A percentile compares a stretch with the other conserved stretches of the same genome.
Evolutionary conservation across 2,329 filamentous ascomycete species (phyloP).

Genomic region (Aspergillus hortae): DNA sequence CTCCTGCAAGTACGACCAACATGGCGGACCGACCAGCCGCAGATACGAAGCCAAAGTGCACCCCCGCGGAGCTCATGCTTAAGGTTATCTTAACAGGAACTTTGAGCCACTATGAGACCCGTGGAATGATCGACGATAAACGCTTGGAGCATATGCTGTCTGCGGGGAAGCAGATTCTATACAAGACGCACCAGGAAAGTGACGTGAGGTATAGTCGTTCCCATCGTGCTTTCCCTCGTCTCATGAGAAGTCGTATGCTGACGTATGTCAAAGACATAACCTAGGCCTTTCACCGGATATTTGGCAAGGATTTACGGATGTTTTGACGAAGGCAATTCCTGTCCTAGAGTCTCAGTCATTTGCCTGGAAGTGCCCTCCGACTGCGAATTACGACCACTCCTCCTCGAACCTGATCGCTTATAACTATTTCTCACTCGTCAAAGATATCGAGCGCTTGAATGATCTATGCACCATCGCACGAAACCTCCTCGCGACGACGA

Average conservation of each 20-base stretch:
- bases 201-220: constrained; percentile 46
- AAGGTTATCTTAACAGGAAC: constrained; percentile 47
- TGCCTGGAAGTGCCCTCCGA: constrained; percentile 55
- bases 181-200: constrained; percentile 54
- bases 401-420: constrained; percentile 60
- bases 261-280: constrained; percentile 43
- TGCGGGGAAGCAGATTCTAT: constrained; percentile 58
- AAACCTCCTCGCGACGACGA: constrained; percentile 60
- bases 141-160: constrained; percentile 57
- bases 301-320: constrained; percentile 57
- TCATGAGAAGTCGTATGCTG: neutral
- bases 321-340: constrained; percentile 58
- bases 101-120: constrained; percentile 57
- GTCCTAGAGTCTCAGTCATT: constrained; percentile 61
- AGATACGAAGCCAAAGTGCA: constrained; percentile 36
- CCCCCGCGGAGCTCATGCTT: constrained; percentile 46
- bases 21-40: constrained; percentile 31
- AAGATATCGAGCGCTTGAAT: constrained; percentile 61
- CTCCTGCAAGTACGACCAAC: constrained; percentile 10
- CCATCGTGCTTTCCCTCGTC: neutral
- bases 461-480: constrained; percentile 60
- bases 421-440: constrained; percentile 56
- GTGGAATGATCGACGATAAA: constrained; percentile 58
- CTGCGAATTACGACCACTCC: constrained; percentile 55
- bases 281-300: constrained; percentile 55